These are phyloP conservation scores for Pezicula carpinea DNA, from an alignment of 2,329 filamentous ascomycete species.

Conservation along the genomic window DNA sequence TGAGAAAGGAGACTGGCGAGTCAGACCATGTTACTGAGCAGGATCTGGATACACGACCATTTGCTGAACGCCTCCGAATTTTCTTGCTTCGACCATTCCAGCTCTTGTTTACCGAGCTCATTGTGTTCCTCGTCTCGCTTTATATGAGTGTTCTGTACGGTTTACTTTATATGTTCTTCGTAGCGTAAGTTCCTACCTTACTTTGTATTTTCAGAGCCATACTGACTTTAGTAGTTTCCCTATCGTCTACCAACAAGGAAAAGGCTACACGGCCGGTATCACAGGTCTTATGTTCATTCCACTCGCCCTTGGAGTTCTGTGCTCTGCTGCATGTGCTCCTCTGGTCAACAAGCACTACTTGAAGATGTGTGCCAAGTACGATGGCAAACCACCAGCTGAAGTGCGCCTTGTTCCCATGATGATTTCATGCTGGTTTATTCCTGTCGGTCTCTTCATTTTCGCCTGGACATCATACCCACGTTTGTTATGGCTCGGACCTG, in stretches of 20 bases:
- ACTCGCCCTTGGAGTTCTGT: constrained; percentile 68
- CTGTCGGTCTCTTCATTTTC: constrained; percentile 62
- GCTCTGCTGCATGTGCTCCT: constrained; percentile 62
- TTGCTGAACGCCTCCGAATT: constrained; percentile 63
- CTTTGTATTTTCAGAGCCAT: neutral
- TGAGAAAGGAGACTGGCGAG: constrained; percentile 66
- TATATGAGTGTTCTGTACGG: constrained; percentile 76
- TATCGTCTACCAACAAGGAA: constrained; percentile 67
- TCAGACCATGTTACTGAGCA: constrained; percentile 69
- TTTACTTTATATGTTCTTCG: constrained; percentile 45
- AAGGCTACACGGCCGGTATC: constrained; percentile 68
- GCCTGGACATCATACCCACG: constrained; percentile 58
- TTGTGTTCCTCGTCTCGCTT: constrained; percentile 76
- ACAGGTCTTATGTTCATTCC: constrained; percentile 88
- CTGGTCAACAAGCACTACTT: constrained; percentile 80
- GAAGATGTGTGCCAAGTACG: constrained; percentile 52
- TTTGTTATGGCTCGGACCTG: constrained; percentile 53
- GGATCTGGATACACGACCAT: constrained; percentile 68
- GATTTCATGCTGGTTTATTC: constrained; percentile 68
- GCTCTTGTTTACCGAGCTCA: constrained; percentile 77
- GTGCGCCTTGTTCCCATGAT: constrained; percentile 79
- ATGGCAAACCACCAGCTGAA: constrained; percentile 73
- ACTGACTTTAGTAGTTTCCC: constrained; percentile 36
- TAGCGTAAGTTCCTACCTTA: constrained; percentile 10
- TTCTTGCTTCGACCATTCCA: constrained; percentile 82